Evolutionary conservation across 2,329 filamentous ascomycete genomes (phyloP).

Genomic region (Akanthomyces uredinophilus): DNA sequence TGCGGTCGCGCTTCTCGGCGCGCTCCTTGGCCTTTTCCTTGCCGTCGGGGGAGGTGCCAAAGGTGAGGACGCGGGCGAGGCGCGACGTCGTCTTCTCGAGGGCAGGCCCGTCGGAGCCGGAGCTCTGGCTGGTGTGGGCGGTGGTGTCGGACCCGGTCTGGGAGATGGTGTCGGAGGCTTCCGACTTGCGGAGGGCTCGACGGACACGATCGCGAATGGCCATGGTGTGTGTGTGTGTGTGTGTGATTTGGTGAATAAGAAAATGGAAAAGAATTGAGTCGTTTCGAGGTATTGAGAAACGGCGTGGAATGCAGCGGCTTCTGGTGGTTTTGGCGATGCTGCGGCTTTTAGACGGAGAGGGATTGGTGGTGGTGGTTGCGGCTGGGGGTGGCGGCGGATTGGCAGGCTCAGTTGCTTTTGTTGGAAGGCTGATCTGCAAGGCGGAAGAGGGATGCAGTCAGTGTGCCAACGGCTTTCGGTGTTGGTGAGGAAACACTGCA

Average conservation of each 20-base stretch:
- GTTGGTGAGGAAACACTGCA: neutral
- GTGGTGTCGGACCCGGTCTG: constrained; percentile 28
- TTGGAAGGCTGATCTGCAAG: constrained; percentile 7
- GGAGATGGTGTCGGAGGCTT: constrained; percentile 27
- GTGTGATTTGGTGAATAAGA: neutral
- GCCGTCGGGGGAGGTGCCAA: constrained; percentile 22
- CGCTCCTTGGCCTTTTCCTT: constrained; percentile 16
- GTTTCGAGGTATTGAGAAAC: neutral
- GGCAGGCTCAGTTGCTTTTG: neutral
- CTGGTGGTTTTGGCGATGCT: neutral
- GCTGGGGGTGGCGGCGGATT: constrained; percentile 7
- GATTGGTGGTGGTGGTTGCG: neutral
- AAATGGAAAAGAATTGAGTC: neutral
- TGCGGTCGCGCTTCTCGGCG: constrained; percentile 18
- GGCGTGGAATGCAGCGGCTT: neutral
- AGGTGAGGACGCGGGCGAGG: constrained; percentile 28
- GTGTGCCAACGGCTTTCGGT: constrained; percentile 11
- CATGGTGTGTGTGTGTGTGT: constrained; percentile 28
- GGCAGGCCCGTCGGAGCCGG: constrained; percentile 25
- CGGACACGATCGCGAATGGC: constrained; percentile 39
- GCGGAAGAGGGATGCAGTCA: neutral
- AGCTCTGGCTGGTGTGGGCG: constrained; percentile 22
- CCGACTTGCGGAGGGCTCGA: constrained; percentile 35
- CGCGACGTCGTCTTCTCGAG: constrained; percentile 26
- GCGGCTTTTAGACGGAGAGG: constrained; percentile 2